phyloP scores from a whole-genome alignment of 1,284 basidiomycete species.

The Rhodotorula sp. region DNA sequence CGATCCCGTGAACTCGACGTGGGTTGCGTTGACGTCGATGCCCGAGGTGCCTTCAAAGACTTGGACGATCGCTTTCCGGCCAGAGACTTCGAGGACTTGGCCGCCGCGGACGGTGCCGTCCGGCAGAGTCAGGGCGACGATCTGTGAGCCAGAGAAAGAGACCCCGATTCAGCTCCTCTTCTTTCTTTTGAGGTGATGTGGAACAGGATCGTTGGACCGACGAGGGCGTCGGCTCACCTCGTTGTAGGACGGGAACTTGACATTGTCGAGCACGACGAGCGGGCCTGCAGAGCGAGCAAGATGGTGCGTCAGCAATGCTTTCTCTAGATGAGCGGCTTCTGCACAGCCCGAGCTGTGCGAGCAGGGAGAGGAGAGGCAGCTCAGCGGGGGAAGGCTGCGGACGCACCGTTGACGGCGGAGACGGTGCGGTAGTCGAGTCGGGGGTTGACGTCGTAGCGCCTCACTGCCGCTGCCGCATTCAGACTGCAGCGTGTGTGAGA shows the following conservation, averaged over 20 bases:
- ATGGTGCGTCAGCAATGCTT: slow-evolving; percentile 3
- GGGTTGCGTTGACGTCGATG: slow-evolving; percentile 94
- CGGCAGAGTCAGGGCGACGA: slow-evolving; percentile 86
- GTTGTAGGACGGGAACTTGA: slow-evolving; percentile 99
- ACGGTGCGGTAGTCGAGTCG: slow-evolving; percentile 61
- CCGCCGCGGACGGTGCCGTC: slow-evolving; percentile 94
- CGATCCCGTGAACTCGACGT: slow-evolving; percentile 96
- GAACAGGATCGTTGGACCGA: too few species aligned
- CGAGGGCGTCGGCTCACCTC: slow-evolving; percentile 64
- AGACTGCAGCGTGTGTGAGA: slow-evolving; percentile 26
- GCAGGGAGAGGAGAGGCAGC: too few species aligned
- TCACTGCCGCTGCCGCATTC: slow-evolving; percentile 51
- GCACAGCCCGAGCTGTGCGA: neutral
- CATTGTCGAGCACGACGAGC: slow-evolving; percentile 95
- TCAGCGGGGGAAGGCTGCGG: neutral
- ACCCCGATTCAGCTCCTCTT: neutral
- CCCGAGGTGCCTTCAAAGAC: slow-evolving; percentile 99
- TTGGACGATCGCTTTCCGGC: slow-evolving; percentile 98
- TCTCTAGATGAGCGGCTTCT: neutral
- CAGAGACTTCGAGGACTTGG: slow-evolving; percentile 96
- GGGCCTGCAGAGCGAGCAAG: slow-evolving; percentile 38
- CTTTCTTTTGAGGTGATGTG: too few species aligned
- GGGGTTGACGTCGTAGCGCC: slow-evolving; percentile 63
- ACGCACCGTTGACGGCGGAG: slow-evolving; percentile 55
- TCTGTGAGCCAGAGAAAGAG: slow-evolving; percentile 10